Percentiles rank a stretch among this genome's conserved stretches.
Evolutionary conservation across 1,284 basidiomycete species (phyloP).

Genomic region (Rhizoctonia solani): DNA sequence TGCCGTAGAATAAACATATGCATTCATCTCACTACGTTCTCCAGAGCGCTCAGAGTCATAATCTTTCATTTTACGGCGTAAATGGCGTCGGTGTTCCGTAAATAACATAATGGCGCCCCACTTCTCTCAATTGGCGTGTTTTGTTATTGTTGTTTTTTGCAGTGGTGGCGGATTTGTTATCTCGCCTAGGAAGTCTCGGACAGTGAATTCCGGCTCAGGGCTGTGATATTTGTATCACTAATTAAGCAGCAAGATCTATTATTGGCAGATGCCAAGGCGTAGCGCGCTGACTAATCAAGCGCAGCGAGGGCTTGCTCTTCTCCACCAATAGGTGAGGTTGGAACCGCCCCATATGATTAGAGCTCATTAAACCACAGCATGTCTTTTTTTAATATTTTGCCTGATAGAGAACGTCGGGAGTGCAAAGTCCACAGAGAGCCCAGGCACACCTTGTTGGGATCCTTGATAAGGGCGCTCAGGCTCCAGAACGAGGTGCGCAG

Average conservation of each 20-base stretch:
- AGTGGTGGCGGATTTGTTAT: background rate
- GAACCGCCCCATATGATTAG: background rate
- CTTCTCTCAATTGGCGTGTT: no score
- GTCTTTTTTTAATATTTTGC: background rate
- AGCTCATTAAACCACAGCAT: background rate
- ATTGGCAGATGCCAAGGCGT: background rate
- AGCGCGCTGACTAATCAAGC: background rate
- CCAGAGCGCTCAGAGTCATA: no score
- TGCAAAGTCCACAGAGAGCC: background rate
- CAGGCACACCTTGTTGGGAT: background rate
- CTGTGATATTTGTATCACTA: background rate
- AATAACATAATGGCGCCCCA: no score
- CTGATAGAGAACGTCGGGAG: background rate
- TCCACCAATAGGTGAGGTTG: background rate
- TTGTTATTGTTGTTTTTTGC: no score
- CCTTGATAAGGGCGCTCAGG: background rate
- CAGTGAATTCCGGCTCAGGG: background rate
- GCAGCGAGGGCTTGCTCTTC: background rate
- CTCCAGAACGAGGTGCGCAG: background rate
- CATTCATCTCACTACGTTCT: no score
- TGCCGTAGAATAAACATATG: no score
- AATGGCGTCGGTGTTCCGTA: no score
- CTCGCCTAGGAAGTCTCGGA: background rate
- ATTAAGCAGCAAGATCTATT: background rate
- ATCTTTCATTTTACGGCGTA: no score